Conservation (phyloP, 73 alveolate genomes). For the Stentor coeruleus region DNA sequence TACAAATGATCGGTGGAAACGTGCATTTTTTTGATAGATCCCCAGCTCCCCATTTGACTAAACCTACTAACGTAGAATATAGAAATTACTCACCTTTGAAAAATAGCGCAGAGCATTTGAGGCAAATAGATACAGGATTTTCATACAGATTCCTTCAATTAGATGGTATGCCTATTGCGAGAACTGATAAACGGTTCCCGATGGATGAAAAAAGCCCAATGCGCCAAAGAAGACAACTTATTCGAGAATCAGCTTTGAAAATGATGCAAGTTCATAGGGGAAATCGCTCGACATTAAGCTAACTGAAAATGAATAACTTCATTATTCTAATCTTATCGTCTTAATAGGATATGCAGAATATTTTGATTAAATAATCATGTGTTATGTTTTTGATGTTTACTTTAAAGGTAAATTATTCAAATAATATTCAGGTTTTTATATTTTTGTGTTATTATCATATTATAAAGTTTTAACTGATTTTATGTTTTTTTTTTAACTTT, state of each 20-base stretch:
- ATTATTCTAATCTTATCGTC: no score
- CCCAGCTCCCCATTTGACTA: not conserved
- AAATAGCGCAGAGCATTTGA: not conserved
- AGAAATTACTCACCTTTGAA: not conserved
- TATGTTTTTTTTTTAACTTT: no score
- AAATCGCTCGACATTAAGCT: no score
- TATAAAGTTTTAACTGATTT: no score
- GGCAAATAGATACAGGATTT: not conserved
- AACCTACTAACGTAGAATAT: not conserved
- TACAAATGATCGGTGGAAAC: not conserved
- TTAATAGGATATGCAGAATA: no score
- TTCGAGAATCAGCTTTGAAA: not conserved
- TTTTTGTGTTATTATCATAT: no score
- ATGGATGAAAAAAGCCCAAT: not conserved
- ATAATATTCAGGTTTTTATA: no score
- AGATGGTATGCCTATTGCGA: not conserved
- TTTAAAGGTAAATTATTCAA: no score
- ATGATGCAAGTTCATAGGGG: not conserved
- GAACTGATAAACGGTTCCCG: not conserved
- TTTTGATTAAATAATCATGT: no score
- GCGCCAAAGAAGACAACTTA: not conserved
- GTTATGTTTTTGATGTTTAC: no score
- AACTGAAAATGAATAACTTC: no score
- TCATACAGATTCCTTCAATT: not conserved
- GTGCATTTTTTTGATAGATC: not conserved